Conservation (phyloP, 1,284 basidiomycete species). For the Trametes polyzona region DNA sequence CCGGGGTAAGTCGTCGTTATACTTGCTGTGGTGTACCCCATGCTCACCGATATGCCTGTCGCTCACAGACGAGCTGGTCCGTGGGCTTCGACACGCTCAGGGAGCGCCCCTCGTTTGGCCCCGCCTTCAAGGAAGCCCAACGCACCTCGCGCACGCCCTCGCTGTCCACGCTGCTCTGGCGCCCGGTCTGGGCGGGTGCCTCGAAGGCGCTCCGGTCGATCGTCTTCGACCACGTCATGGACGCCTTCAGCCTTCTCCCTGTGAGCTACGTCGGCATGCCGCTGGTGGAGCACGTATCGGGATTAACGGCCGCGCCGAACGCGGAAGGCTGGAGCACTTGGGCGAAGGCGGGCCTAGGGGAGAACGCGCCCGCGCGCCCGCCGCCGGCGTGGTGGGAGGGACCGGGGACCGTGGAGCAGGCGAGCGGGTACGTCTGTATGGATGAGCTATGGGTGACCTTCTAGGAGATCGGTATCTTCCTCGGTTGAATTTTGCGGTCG, state of each 20-base stretch:
- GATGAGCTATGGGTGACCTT: no score
- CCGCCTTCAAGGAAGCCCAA: not conserved
- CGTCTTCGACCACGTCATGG: not conserved
- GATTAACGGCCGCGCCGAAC: not conserved
- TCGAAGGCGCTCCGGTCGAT: not conserved
- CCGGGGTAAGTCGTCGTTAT: no score
- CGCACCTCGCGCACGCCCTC: not conserved
- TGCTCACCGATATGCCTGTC: no score
- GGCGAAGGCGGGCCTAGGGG: no score
- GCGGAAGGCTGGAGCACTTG: not conserved
- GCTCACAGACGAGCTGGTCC: not conserved
- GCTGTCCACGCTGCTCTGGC: not conserved
- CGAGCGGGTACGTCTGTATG: no score
- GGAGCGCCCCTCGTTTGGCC: not conserved
- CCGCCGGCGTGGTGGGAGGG: no score
- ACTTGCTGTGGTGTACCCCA: no score
- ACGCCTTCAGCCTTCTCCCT: not conserved
- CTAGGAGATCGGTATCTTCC: no score
- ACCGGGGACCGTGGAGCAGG: no score
- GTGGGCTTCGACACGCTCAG: not conserved
- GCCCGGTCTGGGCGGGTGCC: not conserved
- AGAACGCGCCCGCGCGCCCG: no score
- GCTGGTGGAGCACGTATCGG: not conserved
- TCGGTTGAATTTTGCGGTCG: no score
- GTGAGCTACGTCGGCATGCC: not conserved